A percentile compares a stretch with the other conserved stretches of the same genome.
Conservation (phyloP, 306 rosid genomes). For the Glycyrrhiza uralensis region DNA sequence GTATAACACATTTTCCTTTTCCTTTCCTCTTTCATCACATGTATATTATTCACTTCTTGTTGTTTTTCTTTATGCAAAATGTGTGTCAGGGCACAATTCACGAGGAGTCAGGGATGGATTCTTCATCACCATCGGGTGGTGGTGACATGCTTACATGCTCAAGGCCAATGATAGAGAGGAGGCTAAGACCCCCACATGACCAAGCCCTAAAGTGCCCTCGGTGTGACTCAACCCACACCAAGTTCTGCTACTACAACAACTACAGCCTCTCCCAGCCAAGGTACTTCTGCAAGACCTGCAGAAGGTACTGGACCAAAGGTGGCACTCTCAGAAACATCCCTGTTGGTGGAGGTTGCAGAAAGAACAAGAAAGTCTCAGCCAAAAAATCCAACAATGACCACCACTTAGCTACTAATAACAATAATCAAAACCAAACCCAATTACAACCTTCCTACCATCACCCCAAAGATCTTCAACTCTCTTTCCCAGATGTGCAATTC, state of each 20-base stretch:
- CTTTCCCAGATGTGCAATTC: constrained; percentile 64
- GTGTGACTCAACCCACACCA: constrained; percentile 94
- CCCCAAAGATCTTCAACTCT: constrained; percentile 73
- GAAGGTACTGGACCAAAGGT: constrained; percentile 98
- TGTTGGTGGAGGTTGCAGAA: constrained; percentile 91
- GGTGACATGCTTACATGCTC: constrained; percentile 79
- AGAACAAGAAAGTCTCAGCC: constrained; percentile 77
- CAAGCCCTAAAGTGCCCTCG: constrained; percentile 87
- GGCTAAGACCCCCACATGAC: constrained; percentile 77
- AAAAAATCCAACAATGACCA: constrained; percentile 63
- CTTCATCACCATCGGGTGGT: constrained; percentile 66
- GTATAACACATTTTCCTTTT: background rate
- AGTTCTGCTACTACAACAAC: constrained; percentile 98
- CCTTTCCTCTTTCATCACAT: background rate
- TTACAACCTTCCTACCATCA: constrained; percentile 29
- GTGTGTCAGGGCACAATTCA: constrained; percentile 67
- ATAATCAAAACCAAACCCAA: constrained; percentile 34
- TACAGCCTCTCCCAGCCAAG: constrained; percentile 96
- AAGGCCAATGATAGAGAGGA: constrained; percentile 66
- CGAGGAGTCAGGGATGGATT: constrained; percentile 80
- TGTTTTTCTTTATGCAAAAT: constrained; percentile 5
- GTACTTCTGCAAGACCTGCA: constrained; percentile 93
- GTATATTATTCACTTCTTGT: background rate
- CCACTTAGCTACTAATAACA: constrained; percentile 3
- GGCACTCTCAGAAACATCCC: constrained; percentile 97